Conservation (phyloP, 805 yeast genomes). For the Ascoidea tarda region DNA sequence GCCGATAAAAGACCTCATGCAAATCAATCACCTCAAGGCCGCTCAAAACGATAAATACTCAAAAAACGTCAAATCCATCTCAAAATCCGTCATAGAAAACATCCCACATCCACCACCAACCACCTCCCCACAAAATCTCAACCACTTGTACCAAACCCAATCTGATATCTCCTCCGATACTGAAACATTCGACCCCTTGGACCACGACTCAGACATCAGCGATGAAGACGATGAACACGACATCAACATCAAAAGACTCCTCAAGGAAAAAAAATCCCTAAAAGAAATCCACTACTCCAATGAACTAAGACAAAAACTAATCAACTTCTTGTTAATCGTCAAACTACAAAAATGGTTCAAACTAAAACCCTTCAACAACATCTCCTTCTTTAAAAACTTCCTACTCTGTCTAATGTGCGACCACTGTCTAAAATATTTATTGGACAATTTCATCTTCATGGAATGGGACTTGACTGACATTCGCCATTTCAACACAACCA, state of each 20-base stretch:
- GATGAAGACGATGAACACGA: background rate
- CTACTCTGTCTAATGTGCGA: background rate
- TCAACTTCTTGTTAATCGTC: background rate
- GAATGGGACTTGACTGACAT: background rate
- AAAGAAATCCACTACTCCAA: background rate
- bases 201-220: background rate
- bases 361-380: background rate
- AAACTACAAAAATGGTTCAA: background rate
- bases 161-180: too few relatives aligned
- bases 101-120: background rate
- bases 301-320: constrained; percentile 1
- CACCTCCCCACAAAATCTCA: background rate
- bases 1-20: background rate
- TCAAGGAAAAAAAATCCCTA: background rate
- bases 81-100: background rate
- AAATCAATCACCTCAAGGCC: too few relatives aligned
- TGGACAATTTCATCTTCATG: background rate
- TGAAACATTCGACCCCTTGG: too few relatives aligned
- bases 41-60: too few relatives aligned
- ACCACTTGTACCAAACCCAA: background rate
- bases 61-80: background rate
- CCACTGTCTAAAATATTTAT: background rate
- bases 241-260: background rate
- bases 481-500: background rate
- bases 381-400: too few relatives aligned